phyloP scores from a whole-genome alignment of 192 early-diverging fungal species.

The Chytriomyces confervae region DNA sequence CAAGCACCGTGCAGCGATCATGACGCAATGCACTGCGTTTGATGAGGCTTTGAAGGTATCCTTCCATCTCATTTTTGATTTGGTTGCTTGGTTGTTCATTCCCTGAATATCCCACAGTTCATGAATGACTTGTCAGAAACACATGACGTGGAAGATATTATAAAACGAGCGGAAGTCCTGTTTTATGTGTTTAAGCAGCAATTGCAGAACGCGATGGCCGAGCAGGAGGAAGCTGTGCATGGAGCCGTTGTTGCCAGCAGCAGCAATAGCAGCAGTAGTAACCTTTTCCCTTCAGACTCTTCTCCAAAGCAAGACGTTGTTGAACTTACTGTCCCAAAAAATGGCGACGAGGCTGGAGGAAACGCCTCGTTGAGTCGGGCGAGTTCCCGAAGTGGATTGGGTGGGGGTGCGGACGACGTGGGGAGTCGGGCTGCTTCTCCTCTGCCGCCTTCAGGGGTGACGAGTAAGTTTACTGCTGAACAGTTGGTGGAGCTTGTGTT shows the following conservation, averaged over 20 bases:
- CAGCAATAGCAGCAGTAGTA: not conserved
- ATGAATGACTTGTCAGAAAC: conserved; percentile 85
- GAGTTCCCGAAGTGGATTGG: not conserved
- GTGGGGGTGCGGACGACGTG: not conserved
- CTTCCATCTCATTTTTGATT: not conserved
- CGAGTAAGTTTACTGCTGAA: not conserved
- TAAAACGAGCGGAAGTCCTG: conserved; percentile 49
- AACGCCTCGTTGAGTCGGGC: not conserved
- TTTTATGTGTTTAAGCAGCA: conserved; percentile 50
- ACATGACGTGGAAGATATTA: conserved; percentile 54
- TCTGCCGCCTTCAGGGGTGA: not conserved
- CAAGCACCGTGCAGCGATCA: conserved; percentile 79
- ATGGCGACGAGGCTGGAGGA: not conserved
- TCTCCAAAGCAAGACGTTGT: not conserved
- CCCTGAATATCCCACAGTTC: conserved; percentile 56
- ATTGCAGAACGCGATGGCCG: conserved; percentile 19
- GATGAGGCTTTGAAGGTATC: conserved; percentile 91
- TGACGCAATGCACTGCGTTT: conserved; percentile 79
- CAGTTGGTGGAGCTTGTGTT: not conserved
- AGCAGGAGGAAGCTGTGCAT: not conserved
- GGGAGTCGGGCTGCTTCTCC: not conserved
- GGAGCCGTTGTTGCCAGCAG: not conserved
- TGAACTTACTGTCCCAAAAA: not conserved
- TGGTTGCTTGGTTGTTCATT: not conserved
- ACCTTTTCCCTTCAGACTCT: too few species aligned